Evolutionary conservation across 495 filamentous ascomycete genomes (phyloP).

Genomic region (Penicillium manginii): DNA sequence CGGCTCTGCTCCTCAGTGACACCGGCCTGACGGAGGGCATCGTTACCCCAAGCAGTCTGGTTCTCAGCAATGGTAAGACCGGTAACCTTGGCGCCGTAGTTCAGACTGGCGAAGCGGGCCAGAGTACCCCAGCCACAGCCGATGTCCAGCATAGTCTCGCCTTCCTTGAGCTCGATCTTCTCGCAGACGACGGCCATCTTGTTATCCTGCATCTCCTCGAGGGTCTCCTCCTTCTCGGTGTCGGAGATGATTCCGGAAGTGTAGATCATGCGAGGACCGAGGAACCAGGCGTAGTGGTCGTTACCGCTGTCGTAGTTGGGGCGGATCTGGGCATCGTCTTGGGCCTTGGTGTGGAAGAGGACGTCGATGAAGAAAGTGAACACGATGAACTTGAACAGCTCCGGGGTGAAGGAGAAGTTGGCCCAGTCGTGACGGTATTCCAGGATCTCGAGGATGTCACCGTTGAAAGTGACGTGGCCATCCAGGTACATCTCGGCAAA

Average conservation of each 20-base stretch:
- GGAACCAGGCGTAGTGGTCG: slow-evolving; percentile 89
- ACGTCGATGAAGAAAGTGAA: slow-evolving; percentile 74
- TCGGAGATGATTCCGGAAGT: slow-evolving; percentile 83
- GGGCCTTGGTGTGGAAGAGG: slow-evolving; percentile 76
- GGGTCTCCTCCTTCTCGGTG: slow-evolving; percentile 71
- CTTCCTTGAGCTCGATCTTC: slow-evolving; percentile 74
- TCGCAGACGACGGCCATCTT: slow-evolving; percentile 85
- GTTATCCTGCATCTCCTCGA: slow-evolving; percentile 89
- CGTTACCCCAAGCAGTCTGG: slow-evolving; percentile 76
- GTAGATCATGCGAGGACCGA: slow-evolving; percentile 90
- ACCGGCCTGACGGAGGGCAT: slow-evolving; percentile 56
- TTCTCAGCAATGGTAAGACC: slow-evolving; percentile 82
- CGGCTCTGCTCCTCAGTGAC: slow-evolving; percentile 60
- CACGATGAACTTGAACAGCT: slow-evolving; percentile 71
- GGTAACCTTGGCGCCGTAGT: slow-evolving; percentile 78
- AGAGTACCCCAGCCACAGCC: slow-evolving; percentile 90
- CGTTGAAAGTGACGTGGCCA: slow-evolving; percentile 66
- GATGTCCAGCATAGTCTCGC: slow-evolving; percentile 77
- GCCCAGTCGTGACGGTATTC: slow-evolving; percentile 73
- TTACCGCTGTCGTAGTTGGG: slow-evolving; percentile 87
- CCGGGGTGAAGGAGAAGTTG: slow-evolving; percentile 74
- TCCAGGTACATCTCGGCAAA: slow-evolving; percentile 72
- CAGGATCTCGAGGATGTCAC: slow-evolving; percentile 61
- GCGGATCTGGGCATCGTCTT: slow-evolving; percentile 87
- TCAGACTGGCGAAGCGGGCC: slow-evolving; percentile 74